Evolutionary conservation across 2,329 filamentous ascomycete species (phyloP).

Genomic region (Fusarium brevicatenulatum): DNA sequence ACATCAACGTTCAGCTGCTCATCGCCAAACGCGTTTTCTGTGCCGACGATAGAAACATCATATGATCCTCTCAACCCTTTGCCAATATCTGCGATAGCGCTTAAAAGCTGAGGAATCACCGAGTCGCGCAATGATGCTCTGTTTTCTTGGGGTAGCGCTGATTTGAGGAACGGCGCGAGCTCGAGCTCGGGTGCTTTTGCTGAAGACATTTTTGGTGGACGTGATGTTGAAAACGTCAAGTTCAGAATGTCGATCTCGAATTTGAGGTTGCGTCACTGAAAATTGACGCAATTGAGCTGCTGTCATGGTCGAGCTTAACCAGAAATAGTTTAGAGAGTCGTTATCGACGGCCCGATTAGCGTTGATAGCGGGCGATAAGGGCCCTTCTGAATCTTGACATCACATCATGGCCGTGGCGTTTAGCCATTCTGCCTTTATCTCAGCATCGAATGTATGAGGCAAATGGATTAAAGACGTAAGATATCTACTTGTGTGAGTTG

Average conservation of each 20-base stretch:
- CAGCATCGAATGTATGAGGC: not conserved
- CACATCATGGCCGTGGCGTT: constrained; percentile 8
- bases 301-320: not conserved
- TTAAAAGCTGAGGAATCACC: constrained; percentile 61
- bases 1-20: constrained; percentile 70
- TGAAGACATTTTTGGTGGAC: constrained; percentile 17
- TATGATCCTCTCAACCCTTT: constrained; percentile 56
- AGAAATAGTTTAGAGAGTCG: not conserved
- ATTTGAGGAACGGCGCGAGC: constrained; percentile 13
- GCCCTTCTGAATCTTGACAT: not conserved
- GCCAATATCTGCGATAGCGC: constrained; percentile 57
- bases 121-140: constrained; percentile 53
- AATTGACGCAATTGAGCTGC: constrained; percentile 32
- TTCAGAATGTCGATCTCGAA: not conserved
- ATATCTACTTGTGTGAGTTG: accelerated
- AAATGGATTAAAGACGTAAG: accelerated
- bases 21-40: constrained; percentile 67
- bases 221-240: not conserved
- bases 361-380: constrained; percentile 7
- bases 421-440: not conserved
- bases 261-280: constrained; percentile 16
- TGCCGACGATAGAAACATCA: constrained; percentile 58
- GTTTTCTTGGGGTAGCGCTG: constrained; percentile 34
- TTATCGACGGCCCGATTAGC: constrained; percentile 16
- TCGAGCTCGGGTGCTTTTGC: constrained; percentile 1